A percentile compares a stretch with the other conserved stretches of the same genome.
These are phyloP conservation scores for Marchantia polymorpha DNA, from an alignment of 225 moss, liverwort and hornwort genomes.

Conservation along the genomic window DNA sequence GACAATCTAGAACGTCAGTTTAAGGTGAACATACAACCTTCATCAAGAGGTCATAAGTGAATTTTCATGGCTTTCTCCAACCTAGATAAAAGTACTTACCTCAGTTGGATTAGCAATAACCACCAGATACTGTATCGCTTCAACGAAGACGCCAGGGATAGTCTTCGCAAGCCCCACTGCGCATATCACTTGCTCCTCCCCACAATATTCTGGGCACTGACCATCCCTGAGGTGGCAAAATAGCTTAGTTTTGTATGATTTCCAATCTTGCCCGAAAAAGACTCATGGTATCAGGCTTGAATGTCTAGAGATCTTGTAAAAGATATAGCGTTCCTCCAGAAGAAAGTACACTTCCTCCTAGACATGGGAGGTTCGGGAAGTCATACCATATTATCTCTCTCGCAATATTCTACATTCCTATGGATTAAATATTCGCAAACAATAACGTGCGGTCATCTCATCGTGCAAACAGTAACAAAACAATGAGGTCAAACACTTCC, in stretches of 20 bases:
- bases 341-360: neutral
- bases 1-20: neutral
- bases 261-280: neutral
- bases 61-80: neutral
- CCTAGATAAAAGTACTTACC: constrained; percentile 37
- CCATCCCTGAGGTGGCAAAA: constrained; percentile 67
- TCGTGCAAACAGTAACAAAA: no score
- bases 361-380: neutral
- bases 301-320: neutral
- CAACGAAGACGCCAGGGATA: constrained; percentile 81
- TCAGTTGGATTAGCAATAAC: constrained; percentile 89
- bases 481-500: neutral
- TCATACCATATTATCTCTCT: neutral
- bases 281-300: neutral
- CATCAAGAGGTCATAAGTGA: neutral
- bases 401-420: neutral
- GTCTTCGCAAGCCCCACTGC: constrained; percentile 90
- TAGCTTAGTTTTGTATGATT: constrained; percentile 4
- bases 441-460: no score
- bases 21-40: neutral
- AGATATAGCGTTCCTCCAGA: neutral
- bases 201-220: constrained; percentile 94
- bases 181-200: constrained; percentile 98
- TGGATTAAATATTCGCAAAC: no score
- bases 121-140: constrained; percentile 89